Evolutionary conservation across 768 basidiomycete genomes (phyloP).

Genomic region (Tricholoma bakamatsutake): DNA sequence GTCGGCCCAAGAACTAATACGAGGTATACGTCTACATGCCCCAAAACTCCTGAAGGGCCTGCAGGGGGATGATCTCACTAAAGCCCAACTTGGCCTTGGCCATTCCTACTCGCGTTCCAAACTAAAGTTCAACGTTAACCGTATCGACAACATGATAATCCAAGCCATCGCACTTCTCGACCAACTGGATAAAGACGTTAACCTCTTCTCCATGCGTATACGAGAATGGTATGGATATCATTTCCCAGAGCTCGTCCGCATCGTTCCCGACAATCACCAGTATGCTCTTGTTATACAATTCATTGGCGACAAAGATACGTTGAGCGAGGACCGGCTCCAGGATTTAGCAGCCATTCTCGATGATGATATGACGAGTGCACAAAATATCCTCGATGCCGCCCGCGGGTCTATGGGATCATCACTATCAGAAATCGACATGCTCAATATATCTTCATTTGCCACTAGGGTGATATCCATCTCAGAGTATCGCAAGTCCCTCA

Average conservation of each 20-base stretch:
- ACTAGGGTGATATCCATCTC: conserved; percentile 85
- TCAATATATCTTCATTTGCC: conserved; percentile 93
- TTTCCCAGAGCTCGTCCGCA: conserved; percentile 91
- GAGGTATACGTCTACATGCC: conserved; percentile 90
- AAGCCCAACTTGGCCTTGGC: conserved; percentile 94
- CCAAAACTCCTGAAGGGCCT: conserved; percentile 86
- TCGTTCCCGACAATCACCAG: conserved; percentile 92
- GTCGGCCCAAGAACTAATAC: conserved; percentile 76
- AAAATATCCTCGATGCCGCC: conserved; percentile 92
- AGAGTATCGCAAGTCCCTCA: conserved; percentile 88
- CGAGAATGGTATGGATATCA: conserved; percentile 99
- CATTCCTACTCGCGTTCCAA: conserved; percentile 98
- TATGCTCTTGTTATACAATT: conserved; percentile 84
- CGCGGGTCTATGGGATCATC: conserved; percentile 92
- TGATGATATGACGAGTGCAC: conserved; percentile 79
- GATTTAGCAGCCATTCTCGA: conserved; percentile 77
- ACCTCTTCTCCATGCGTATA: conserved; percentile 96
- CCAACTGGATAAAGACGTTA: conserved; percentile 99
- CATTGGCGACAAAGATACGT: conserved; percentile 82
- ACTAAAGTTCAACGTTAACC: conserved; percentile 96
- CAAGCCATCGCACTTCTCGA: conserved; percentile 98
- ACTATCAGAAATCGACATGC: conserved; percentile 87
- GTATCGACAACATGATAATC: conserved; percentile 99
- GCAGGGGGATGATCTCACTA: conserved; percentile 79
- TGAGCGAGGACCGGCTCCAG: conserved; percentile 74